These are phyloP conservation scores for Acanthochlamys bracteata DNA, from an alignment of 106 monocot species.

Conservation along the genomic window DNA sequence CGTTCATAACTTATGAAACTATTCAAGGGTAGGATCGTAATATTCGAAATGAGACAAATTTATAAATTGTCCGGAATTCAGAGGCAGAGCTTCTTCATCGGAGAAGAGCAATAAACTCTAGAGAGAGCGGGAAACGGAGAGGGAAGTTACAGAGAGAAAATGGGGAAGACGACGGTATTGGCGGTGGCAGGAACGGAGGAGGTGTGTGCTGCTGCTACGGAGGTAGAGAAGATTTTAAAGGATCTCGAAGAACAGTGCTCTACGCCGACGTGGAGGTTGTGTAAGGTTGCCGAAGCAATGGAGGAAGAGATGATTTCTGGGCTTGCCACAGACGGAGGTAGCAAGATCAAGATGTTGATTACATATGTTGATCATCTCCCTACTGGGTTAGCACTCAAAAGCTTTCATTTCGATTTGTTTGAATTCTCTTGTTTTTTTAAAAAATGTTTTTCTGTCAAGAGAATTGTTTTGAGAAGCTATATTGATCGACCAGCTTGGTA, in stretches of 20 bases:
- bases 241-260: slow-evolving; percentile 23
- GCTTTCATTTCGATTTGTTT: background rate
- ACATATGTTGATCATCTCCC: slow-evolving; percentile 30
- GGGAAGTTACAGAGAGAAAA: background rate
- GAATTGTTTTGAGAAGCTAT: too few species aligned
- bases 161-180: slow-evolving; percentile 14
- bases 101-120: too few species aligned
- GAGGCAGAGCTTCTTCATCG: too few species aligned
- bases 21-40: too few species aligned
- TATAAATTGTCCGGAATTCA: too few species aligned
- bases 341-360: slow-evolving; percentile 41
- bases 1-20: too few species aligned
- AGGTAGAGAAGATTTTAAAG: slow-evolving; percentile 10
- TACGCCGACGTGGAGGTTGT: slow-evolving; percentile 13
- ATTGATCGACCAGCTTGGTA: too few species aligned
- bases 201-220: slow-evolving; percentile 19
- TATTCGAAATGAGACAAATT: too few species aligned
- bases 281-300: slow-evolving; percentile 29
- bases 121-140: too few species aligned
- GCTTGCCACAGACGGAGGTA: slow-evolving; percentile 30
- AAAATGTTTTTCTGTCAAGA: background rate
- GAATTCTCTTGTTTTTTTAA: background rate
- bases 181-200: slow-evolving; percentile 14
- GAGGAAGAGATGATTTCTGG: slow-evolving; percentile 28
- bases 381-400: slow-evolving; percentile 14